Evolutionary conservation across 192 early-diverging fungal species (phyloP).

Genomic region (Chytriomyces sp.): DNA sequence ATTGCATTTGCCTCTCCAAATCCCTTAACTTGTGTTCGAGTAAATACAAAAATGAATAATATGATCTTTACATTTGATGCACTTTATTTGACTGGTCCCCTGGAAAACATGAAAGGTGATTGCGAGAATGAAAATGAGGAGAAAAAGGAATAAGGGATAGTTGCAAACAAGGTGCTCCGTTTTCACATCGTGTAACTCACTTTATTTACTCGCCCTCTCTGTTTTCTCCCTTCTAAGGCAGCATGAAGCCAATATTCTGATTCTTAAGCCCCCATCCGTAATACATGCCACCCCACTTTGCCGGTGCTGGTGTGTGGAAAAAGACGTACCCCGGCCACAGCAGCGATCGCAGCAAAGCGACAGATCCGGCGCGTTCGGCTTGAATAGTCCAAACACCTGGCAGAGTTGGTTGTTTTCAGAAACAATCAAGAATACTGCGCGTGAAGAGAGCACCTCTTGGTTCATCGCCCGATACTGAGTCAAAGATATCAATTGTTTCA

Average conservation of each 20-base stretch:
- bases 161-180: too few relatives aligned
- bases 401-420: neutral
- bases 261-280: slow-evolving; percentile 58
- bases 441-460: slow-evolving; percentile 48
- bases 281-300: slow-evolving; percentile 58
- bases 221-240: slow-evolving; percentile 8
- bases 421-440: too few relatives aligned
- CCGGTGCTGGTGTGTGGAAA: slow-evolving; percentile 52
- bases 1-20: slow-evolving; percentile 13
- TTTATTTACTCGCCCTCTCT: too few relatives aligned
- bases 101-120: too few relatives aligned
- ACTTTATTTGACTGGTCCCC: too few relatives aligned
- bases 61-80: too few relatives aligned
- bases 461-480: slow-evolving; percentile 51
- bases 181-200: too few relatives aligned
- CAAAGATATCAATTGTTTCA: slow-evolving; percentile 63
- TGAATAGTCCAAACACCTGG: slow-evolving; percentile 60
- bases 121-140: too few relatives aligned
- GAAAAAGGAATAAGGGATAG: too few relatives aligned
- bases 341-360: slow-evolving; percentile 54
- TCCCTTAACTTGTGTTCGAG: too few relatives aligned
- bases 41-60: too few relatives aligned
- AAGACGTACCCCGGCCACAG: slow-evolving; percentile 64
- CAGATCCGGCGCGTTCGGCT: slow-evolving; percentile 49
- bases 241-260: slow-evolving; percentile 61